A percentile compares a stretch with the other conserved stretches of the same genome.
These are phyloP conservation scores for Phytophthora pistaciae DNA, from an alignment of 352 stramenopile species.

Conservation along the genomic window DNA sequence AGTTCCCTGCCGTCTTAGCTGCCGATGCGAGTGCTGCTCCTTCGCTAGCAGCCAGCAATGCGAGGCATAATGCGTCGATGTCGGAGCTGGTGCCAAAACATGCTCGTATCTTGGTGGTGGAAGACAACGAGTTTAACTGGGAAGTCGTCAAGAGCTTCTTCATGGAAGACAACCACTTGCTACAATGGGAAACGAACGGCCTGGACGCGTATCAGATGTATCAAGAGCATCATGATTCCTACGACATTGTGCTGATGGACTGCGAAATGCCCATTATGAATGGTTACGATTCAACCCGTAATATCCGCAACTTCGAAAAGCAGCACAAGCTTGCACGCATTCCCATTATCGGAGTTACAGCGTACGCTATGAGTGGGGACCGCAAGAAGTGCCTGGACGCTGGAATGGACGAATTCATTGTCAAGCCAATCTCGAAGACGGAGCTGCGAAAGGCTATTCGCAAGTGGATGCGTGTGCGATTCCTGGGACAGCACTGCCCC, in stretches of 20 bases:
- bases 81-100: conserved; percentile 62
- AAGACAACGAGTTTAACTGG: conserved; percentile 94
- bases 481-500: conserved; percentile 58
- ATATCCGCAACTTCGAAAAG: conserved; percentile 76
- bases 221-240: conserved; percentile 77
- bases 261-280: conserved; percentile 92
- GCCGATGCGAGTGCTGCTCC: conserved; percentile 25
- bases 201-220: conserved; percentile 77
- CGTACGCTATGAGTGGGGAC: conserved; percentile 88
- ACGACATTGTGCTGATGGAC: conserved; percentile 88
- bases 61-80: conserved; percentile 31
- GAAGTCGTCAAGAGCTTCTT: conserved; percentile 92
- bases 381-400: conserved; percentile 84
- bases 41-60: conserved; percentile 24
- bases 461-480: conserved; percentile 85
- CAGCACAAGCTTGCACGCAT: conserved; percentile 76
- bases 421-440: conserved; percentile 85
- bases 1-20: conserved; percentile 51
- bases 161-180: conserved; percentile 79
- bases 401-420: conserved; percentile 90
- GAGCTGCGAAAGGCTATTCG: conserved; percentile 71
- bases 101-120: conserved; percentile 82
- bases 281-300: conserved; percentile 77
- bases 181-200: conserved; percentile 88
- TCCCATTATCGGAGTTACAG: conserved; percentile 85